phyloP scores from a whole-genome alignment of 2,329 filamentous ascomycete species.

The Beauveria scarabaeidicola region DNA sequence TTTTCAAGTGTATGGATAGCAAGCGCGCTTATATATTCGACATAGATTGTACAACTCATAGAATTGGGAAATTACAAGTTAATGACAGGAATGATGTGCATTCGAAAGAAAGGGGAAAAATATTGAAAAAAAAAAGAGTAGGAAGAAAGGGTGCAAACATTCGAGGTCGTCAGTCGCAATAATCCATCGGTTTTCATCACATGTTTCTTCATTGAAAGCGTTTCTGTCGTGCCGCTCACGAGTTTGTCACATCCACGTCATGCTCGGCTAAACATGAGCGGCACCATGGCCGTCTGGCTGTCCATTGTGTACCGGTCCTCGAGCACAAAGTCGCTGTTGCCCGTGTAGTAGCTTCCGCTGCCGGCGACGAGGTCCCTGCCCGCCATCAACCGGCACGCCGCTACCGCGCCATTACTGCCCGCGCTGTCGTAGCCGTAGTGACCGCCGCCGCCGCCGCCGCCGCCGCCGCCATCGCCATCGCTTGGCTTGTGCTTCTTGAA shows the following conservation, averaged over 20 bases:
- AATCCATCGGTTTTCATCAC: background rate
- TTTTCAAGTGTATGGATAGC: background rate
- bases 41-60: background rate
- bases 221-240: background rate
- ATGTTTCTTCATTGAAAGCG: background rate
- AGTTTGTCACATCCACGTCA: conserved; percentile 11
- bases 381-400: conserved; percentile 25
- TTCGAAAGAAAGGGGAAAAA: background rate
- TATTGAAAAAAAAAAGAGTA: background rate
- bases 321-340: conserved; percentile 26
- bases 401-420: conserved; percentile 22
- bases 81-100: conserved; percentile 7
- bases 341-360: conserved; percentile 19
- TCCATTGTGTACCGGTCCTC: conserved; percentile 41
- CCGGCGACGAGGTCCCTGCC: conserved; percentile 22
- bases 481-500: conserved; percentile 24
- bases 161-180: background rate
- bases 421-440: background rate
- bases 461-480: background rate
- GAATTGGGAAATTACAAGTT: conserved; percentile 3
- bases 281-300: conserved; percentile 46
- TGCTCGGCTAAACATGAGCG: conserved; percentile 49
- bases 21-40: background rate
- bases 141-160: background rate
- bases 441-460: no score